Percentiles rank a stretch among this genome's conserved stretches.
Evolutionary conservation across 768 basidiomycete species (phyloP).

Genomic region (Tricholoma sp.): DNA sequence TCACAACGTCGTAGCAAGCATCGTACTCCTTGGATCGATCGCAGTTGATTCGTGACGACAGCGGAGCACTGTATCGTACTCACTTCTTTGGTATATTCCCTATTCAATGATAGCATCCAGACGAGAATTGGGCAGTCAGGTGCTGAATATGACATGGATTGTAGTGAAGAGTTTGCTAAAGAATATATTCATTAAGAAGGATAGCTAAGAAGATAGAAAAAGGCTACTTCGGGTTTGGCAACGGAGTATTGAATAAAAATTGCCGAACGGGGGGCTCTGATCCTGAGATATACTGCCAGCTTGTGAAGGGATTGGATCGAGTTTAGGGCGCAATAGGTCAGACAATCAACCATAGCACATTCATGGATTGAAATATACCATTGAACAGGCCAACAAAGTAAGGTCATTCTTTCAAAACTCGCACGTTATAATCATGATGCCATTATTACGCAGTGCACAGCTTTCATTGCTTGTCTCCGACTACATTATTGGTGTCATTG

Average conservation of each 20-base stretch:
- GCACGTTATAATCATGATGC: no score
- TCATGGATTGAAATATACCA: neutral
- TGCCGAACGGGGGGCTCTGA: neutral
- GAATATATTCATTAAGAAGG: neutral
- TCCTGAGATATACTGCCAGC: neutral
- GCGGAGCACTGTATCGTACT: slow-evolving; percentile 15
- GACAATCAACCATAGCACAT: neutral
- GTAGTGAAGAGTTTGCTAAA: neutral
- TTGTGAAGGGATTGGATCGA: neutral
- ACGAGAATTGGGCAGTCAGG: slow-evolving; percentile 63
- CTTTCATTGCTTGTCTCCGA: no score
- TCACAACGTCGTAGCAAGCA: slow-evolving; percentile 54
- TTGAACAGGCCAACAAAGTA: neutral
- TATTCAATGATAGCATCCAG: slow-evolving; percentile 77
- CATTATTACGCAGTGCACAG: neutral
- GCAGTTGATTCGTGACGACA: slow-evolving; percentile 7
- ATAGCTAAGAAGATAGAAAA: neutral
- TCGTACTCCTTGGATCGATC: slow-evolving; percentile 60
- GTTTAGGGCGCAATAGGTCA: neutral
- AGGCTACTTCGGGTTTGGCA: neutral
- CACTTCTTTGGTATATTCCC: slow-evolving; percentile 66
- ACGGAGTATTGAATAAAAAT: neutral
- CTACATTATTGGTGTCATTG: neutral
- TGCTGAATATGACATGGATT: slow-evolving; percentile 1
- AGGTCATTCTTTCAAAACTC: no score